Conservation (phyloP, 768 basidiomycete genomes). For the Tylopilus plumbeoviolaceoides region DNA sequence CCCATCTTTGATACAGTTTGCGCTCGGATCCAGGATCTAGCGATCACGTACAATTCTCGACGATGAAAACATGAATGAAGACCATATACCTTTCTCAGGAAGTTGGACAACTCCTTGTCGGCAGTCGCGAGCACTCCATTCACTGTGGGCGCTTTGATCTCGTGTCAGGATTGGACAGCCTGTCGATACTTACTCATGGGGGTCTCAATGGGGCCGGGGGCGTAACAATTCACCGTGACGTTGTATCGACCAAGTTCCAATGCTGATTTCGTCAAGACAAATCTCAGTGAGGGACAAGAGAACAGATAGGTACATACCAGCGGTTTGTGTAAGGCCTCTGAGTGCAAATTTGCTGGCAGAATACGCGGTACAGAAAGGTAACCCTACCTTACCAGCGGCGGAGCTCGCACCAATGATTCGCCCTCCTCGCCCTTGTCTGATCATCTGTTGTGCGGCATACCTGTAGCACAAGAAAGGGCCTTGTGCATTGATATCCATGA, state of each 20-base stretch:
- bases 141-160: background rate
- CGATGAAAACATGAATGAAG: background rate
- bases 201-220: conserved; percentile 32
- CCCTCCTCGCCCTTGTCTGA: too few relatives aligned
- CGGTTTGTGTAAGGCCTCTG: conserved; percentile 36
- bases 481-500: conserved; percentile 41
- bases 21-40: background rate
- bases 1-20: background rate
- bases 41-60: background rate
- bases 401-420: conserved; percentile 36
- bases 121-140: background rate
- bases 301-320: conserved; percentile 19
- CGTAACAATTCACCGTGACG: conserved; percentile 39
- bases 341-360: conserved; percentile 37
- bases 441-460: too few relatives aligned
- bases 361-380: conserved; percentile 17
- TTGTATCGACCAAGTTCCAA: conserved; percentile 28
- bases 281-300: background rate
- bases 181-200: conserved; percentile 24
- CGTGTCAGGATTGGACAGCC: background rate
- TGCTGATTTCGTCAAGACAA: background rate
- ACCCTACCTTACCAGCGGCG: background rate
- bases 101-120: background rate
- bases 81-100: background rate
- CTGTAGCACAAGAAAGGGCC: conserved; percentile 41